A percentile compares a stretch with the other conserved stretches of the same genome.
phyloP scores from a whole-genome alignment of 495 filamentous ascomycete species.

The Penicillium steckii region DNA sequence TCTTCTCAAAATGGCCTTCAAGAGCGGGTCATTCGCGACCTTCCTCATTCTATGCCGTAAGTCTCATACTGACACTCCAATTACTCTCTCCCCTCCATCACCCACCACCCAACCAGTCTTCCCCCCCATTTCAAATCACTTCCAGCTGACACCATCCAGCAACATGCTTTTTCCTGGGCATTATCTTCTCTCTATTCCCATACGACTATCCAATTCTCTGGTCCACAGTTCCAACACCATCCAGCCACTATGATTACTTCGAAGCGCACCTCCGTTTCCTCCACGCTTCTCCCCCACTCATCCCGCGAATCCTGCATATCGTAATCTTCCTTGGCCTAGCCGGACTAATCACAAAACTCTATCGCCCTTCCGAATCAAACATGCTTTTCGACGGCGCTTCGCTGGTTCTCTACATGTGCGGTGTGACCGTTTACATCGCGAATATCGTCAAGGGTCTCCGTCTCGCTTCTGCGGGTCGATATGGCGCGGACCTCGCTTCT shows the following conservation, averaged over 20 bases:
- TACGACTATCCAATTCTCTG: slow-evolving; percentile 98
- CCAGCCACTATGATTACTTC: slow-evolving; percentile 71
- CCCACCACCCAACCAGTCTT: neutral
- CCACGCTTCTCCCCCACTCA: slow-evolving; percentile 82
- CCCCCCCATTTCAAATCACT: slow-evolving; percentile 3
- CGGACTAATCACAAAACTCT: slow-evolving; percentile 91
- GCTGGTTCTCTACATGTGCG: slow-evolving; percentile 88
- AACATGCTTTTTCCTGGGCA: slow-evolving; percentile 94
- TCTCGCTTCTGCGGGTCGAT: slow-evolving; percentile 60
- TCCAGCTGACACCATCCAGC: slow-evolving; percentile 47
- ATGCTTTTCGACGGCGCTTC: slow-evolving; percentile 94
- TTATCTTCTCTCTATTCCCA: slow-evolving; percentile 94
- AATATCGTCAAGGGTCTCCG: slow-evolving; percentile 94
- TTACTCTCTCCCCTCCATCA: slow-evolving; percentile 9
- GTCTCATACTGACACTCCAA: slow-evolving; percentile 24
- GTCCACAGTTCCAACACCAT: slow-evolving; percentile 63
- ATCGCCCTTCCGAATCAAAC: slow-evolving; percentile 87
- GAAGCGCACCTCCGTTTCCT: slow-evolving; percentile 86
- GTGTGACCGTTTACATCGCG: slow-evolving; percentile 84
- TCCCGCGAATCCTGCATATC: slow-evolving; percentile 90
- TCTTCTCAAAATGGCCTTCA: slow-evolving; percentile 35
- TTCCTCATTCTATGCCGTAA: slow-evolving; percentile 94
- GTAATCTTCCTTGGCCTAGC: slow-evolving; percentile 83
- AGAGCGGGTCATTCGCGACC: slow-evolving; percentile 72
- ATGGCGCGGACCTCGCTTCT: slow-evolving; percentile 46